phyloP scores from a whole-genome alignment of 208 protist species.

The Kentomonas sorsogonicus region DNA sequence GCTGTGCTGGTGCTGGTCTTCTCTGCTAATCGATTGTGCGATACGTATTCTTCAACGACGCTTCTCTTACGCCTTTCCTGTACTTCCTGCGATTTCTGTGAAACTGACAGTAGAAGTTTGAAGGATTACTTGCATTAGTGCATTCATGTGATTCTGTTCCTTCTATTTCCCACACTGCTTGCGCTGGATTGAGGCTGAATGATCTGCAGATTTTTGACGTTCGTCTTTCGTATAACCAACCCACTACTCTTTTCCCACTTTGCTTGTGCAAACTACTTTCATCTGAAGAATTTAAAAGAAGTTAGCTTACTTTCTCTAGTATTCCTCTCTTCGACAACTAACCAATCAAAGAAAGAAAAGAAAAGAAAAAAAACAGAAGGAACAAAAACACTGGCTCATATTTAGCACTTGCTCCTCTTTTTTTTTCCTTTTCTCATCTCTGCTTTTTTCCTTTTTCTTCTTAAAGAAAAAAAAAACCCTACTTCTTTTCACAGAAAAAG shows the following conservation, averaged over 20 bases:
- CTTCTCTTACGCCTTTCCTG: too few species aligned
- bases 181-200: too few species aligned
- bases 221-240: too few species aligned
- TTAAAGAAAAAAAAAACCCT: slow-evolving; percentile 5
- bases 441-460: slow-evolving; percentile 9
- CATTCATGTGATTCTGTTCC: too few species aligned
- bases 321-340: neutral
- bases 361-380: neutral
- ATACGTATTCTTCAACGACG: slow-evolving; percentile 1
- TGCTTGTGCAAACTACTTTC: neutral
- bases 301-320: neutral
- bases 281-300: neutral
- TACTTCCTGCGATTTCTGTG: too few species aligned
- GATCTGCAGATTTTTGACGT: too few species aligned
- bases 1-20: slow-evolving; percentile 1
- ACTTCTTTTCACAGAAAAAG: neutral
- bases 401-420: slow-evolving; percentile 4
- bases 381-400: neutral
- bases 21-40: neutral
- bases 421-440: slow-evolving; percentile 8
- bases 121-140: too few species aligned
- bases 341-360: slow-evolving; percentile 5
- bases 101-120: too few species aligned
- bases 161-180: too few species aligned
- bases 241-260: too few species aligned